These are phyloP conservation scores for Talaromyces sp. DNA, from an alignment of 2,329 filamentous ascomycete species.

Conservation along the genomic window DNA sequence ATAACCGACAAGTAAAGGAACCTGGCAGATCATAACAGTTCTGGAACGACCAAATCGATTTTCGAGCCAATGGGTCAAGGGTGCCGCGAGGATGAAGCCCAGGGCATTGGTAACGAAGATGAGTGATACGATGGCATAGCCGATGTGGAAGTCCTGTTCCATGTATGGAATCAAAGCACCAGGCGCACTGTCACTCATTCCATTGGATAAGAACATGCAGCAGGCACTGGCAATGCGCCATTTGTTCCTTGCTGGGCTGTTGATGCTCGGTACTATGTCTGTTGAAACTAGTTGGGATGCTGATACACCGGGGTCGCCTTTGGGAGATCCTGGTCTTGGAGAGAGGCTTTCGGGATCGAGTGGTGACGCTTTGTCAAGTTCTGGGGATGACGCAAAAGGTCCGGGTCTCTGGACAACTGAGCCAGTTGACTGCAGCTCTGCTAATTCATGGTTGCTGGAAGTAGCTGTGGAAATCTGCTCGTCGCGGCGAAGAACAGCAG, in stretches of 20 bases:
- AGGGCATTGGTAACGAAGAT: conserved; percentile 77
- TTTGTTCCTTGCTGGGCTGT: conserved; percentile 59
- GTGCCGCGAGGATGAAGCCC: conserved; percentile 72
- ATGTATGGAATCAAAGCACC: conserved; percentile 81
- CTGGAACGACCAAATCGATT: conserved; percentile 64
- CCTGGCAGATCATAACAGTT: conserved; percentile 60
- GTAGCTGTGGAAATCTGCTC: conserved; percentile 25
- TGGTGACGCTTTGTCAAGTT: conserved; percentile 20
- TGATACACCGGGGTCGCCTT: not conserved
- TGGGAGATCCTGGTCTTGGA: conserved; percentile 23
- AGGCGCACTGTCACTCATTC: conserved; percentile 71
- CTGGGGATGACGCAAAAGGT: not conserved
- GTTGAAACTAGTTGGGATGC: conserved; percentile 5
- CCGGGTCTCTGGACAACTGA: conserved; percentile 17
- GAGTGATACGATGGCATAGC: conserved; percentile 74
- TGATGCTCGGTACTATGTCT: conserved; percentile 28
- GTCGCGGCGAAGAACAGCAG: conserved; percentile 36
- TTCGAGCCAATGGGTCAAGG: conserved; percentile 65
- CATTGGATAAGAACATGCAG: conserved; percentile 65
- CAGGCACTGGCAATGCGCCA: conserved; percentile 66
- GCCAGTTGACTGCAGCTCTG: conserved; percentile 21
- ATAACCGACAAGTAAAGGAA: conserved; percentile 61
- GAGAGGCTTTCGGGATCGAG: conserved; percentile 25
- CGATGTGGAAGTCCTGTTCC: conserved; percentile 71
- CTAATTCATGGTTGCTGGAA: conserved; percentile 27